Evolutionary conservation across 768 basidiomycete genomes (phyloP).

Genomic region (Naganishia friedmannii): DNA sequence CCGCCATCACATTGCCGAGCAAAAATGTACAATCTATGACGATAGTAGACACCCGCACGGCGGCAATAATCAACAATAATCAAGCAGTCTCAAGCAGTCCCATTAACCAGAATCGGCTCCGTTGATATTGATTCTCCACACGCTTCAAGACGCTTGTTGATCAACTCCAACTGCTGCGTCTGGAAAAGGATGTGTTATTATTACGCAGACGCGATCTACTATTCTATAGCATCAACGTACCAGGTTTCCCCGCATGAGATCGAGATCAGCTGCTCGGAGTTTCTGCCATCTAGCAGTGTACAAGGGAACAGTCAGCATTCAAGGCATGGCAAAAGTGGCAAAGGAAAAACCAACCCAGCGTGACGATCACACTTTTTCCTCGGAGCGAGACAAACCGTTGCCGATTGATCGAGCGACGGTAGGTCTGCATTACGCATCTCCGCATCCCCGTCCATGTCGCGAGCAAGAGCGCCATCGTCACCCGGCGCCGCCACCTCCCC

Average conservation of each 20-base stretch:
- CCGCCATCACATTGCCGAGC: too few species aligned
- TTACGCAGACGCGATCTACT: too few species aligned
- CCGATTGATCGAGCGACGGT: neutral
- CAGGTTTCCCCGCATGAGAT: neutral
- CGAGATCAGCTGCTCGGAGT: constrained; percentile 8
- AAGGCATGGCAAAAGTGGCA: neutral
- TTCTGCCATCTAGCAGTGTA: constrained; percentile 6
- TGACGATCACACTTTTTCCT: constrained; percentile 19
- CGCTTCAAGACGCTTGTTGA: constrained; percentile 15
- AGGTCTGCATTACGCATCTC: neutral
- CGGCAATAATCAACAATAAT: neutral
- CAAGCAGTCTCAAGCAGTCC: neutral
- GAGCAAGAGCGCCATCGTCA: neutral
- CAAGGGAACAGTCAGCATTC: neutral
- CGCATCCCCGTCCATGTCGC: neutral
- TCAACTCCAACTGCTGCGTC: constrained; percentile 9
- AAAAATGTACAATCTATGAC: neutral
- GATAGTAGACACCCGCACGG: too few species aligned
- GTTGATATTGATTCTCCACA: neutral
- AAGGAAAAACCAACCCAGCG: constrained; percentile 1
- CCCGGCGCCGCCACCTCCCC: neutral
- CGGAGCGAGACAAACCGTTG: constrained; percentile 1
- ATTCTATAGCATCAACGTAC: neutral
- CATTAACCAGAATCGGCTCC: constrained; percentile 20
- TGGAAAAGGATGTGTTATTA: neutral